A percentile compares a stretch with the other conserved stretches of the same genome.
Evolutionary conservation across 352 stramenopile species (phyloP).

Genomic region (Globisporangium iwayamae): DNA sequence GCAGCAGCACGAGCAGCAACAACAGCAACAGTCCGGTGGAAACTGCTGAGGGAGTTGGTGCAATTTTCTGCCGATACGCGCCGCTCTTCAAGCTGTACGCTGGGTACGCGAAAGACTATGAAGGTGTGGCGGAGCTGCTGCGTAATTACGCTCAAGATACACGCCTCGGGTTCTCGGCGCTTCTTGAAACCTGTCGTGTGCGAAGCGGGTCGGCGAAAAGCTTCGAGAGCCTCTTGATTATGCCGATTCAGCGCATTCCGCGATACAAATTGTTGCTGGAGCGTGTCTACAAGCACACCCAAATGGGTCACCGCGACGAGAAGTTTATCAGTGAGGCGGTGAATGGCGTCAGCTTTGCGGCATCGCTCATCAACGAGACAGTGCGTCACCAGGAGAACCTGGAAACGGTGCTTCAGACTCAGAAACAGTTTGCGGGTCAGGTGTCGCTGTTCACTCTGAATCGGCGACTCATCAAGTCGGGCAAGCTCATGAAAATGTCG

Average conservation of each 20-base stretch:
- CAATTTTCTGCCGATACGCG: conserved; percentile 77
- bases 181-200: conserved; percentile 53
- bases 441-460: conserved; percentile 68
- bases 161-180: conserved; percentile 43
- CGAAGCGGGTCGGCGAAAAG: conserved; percentile 52
- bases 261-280: conserved; percentile 89
- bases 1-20: conserved; percentile 7
- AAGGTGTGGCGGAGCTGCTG: conserved; percentile 64
- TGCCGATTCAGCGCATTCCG: conserved; percentile 90
- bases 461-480: conserved; percentile 53
- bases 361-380: conserved; percentile 83
- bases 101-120: conserved; percentile 81
- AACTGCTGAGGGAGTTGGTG: conserved; percentile 48
- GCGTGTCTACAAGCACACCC: conserved; percentile 71
- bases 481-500: conserved; percentile 81
- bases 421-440: conserved; percentile 73
- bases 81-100: conserved; percentile 82
- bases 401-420: conserved; percentile 70
- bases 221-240: conserved; percentile 89
- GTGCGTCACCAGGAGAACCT: conserved; percentile 80
- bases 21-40: conserved; percentile 28
- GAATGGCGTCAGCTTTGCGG: conserved; percentile 47
- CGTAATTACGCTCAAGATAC: conserved; percentile 50
- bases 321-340: conserved; percentile 59
- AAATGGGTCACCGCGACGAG: conserved; percentile 51